A percentile compares a stretch with the other conserved stretches of the same genome.
phyloP scores from a whole-genome alignment of 1,284 basidiomycete genomes.

The Leccinum griseonigrum region DNA sequence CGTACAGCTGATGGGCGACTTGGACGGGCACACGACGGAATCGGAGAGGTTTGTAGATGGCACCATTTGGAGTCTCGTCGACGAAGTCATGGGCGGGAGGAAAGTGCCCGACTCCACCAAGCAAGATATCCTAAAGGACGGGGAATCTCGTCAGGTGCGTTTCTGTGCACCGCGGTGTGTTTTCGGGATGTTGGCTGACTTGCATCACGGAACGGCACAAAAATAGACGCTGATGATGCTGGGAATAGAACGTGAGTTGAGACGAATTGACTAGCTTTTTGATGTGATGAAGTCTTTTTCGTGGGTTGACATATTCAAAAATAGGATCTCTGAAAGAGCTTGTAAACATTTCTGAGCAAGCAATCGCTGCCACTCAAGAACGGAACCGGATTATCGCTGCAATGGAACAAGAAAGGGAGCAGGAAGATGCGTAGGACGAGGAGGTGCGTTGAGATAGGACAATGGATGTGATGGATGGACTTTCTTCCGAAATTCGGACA shows the following conservation, averaged over 20 bases:
- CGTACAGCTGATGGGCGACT: constrained; percentile 40
- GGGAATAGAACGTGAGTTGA: constrained; percentile 50
- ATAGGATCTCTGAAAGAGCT: constrained; percentile 29
- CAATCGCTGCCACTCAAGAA: constrained; percentile 19
- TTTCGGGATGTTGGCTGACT: background rate
- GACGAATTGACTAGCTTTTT: background rate
- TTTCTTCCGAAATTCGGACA: background rate
- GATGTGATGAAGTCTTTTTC: background rate
- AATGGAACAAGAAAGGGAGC: constrained; percentile 7
- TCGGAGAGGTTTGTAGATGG: constrained; percentile 34
- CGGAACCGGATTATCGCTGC: constrained; percentile 16
- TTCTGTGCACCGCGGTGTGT: background rate
- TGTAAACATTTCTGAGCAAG: constrained; percentile 24
- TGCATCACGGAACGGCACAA: background rate
- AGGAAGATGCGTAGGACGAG: background rate
- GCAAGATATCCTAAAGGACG: constrained; percentile 48
- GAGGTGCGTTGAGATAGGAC: background rate
- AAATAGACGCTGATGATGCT: constrained; percentile 50
- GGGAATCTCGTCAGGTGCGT: constrained; percentile 47
- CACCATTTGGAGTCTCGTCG: constrained; percentile 41
- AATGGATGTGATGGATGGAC: background rate
- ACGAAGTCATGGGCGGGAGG: constrained; percentile 46
- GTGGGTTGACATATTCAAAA: background rate
- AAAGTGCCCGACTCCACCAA: constrained; percentile 40
- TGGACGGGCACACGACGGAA: constrained; percentile 14